These are phyloP conservation scores for Ceratocystiopsis sp. DNA, from an alignment of 2,329 filamentous ascomycete genomes.

Conservation along the genomic window DNA sequence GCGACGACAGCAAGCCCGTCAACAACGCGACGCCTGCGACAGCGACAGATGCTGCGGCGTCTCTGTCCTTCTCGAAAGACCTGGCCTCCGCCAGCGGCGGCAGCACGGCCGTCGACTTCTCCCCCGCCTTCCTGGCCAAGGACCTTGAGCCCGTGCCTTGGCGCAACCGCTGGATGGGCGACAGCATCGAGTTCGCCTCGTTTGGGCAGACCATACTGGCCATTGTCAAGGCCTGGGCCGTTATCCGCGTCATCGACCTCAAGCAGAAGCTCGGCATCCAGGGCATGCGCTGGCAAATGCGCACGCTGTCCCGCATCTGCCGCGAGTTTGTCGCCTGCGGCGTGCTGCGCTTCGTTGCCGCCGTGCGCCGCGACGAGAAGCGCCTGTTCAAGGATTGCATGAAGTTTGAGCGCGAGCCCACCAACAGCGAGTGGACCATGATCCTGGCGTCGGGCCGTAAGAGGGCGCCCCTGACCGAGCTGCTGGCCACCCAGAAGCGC, in stretches of 20 bases:
- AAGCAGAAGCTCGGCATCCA: conserved; percentile 39
- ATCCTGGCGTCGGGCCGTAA: conserved; percentile 34
- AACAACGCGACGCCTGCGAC: not conserved
- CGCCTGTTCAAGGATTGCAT: conserved; percentile 45
- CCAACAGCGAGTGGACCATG: conserved; percentile 36
- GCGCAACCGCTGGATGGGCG: conserved; percentile 37
- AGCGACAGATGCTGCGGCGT: no score
- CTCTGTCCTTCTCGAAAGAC: no score
- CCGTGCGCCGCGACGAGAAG: conserved; percentile 28
- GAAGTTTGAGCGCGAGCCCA: conserved; percentile 38
- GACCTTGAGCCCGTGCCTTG: conserved; percentile 39
- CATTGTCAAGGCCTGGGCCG: conserved; percentile 37
- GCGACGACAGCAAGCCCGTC: conserved; percentile 8
- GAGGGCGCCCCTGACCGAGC: conserved; percentile 6
- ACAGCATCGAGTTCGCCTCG: conserved; percentile 39
- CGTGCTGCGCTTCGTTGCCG: conserved; percentile 38
- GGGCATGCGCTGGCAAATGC: conserved; percentile 41
- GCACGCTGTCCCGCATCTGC: conserved; percentile 38
- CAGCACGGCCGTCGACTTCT: conserved; percentile 13
- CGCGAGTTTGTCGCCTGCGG: conserved; percentile 39
- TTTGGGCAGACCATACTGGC: conserved; percentile 40
- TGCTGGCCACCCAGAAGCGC: conserved; percentile 4
- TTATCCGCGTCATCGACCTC: conserved; percentile 40
- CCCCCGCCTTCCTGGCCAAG: conserved; percentile 15
- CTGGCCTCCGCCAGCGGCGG: not conserved